These are phyloP conservation scores for Angophora floribunda DNA, from an alignment of 345 rosid genomes.

Conservation along the genomic window DNA sequence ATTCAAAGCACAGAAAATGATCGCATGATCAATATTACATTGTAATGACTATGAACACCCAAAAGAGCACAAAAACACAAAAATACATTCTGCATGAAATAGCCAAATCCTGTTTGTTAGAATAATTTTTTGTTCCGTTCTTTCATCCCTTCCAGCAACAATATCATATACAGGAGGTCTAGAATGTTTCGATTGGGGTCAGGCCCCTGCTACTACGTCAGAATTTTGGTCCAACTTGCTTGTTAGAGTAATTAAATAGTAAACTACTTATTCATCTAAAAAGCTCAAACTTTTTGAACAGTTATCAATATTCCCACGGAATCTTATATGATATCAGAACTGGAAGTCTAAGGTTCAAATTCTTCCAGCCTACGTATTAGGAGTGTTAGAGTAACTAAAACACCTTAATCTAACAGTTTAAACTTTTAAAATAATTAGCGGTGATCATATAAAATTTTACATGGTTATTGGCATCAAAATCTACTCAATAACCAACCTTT, in stretches of 20 bases:
- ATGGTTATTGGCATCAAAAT: no score
- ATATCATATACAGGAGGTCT: background rate
- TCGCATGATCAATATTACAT: background rate
- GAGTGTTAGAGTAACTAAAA: no score
- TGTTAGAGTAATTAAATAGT: no score
- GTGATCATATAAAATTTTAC: no score
- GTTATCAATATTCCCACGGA: no score
- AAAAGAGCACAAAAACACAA: background rate
- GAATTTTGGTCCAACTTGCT: background rate
- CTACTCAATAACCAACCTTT: background rate
- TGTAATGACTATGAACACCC: background rate
- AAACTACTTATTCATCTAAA: no score
- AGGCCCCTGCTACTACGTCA: rapidly evolving
- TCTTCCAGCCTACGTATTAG: no score
- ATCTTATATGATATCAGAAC: no score
- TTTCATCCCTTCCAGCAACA: background rate
- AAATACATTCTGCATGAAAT: background rate
- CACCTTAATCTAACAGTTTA: no score
- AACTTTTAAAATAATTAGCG: no score
- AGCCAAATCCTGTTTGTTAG: background rate
- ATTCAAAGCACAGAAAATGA: background rate
- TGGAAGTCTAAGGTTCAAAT: no score
- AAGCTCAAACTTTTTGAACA: no score
- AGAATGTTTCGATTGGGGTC: background rate
- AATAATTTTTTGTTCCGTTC: background rate